Conservation (phyloP, 495 filamentous ascomycete genomes). For the Xylaria venustula region DNA sequence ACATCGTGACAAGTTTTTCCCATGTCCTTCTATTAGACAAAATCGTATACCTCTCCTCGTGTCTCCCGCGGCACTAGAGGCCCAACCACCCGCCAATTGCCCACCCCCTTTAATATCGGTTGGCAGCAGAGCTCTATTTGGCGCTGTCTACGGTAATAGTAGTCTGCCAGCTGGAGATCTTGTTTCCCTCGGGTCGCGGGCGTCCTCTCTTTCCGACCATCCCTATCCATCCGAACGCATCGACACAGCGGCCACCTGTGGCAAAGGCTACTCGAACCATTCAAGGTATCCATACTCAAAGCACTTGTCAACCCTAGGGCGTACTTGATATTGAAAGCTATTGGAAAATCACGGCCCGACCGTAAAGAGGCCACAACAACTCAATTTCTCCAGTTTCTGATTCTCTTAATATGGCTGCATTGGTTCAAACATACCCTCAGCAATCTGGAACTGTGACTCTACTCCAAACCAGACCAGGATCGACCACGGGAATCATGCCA, state of each 20-base stretch:
- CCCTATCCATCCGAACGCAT: constrained; percentile 3
- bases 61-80: constrained; percentile 28
- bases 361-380: constrained; percentile 16
- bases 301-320: background rate
- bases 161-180: constrained; percentile 42
- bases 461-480: constrained; percentile 74
- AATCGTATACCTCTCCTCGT: constrained; percentile 22
- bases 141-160: constrained; percentile 51
- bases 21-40: constrained; percentile 28
- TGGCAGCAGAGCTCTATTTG: constrained; percentile 22
- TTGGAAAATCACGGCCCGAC: constrained; percentile 12
- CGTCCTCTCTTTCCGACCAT: constrained; percentile 41
- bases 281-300: constrained; percentile 9
- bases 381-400: constrained; percentile 13
- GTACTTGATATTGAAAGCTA: constrained; percentile 12
- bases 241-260: background rate
- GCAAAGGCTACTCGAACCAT: background rate
- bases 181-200: constrained; percentile 50
- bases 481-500: constrained; percentile 67
- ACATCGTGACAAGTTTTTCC: constrained; percentile 28
- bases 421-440: constrained; percentile 86
- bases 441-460: constrained; percentile 77
- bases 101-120: constrained; percentile 26
- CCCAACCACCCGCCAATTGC: constrained; percentile 16
- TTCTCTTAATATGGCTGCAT: constrained; percentile 71